Percentiles rank a stretch among this genome's conserved stretches.
phyloP scores from a whole-genome alignment of 2,329 filamentous ascomycete species.

The Ceratocystis variospora region DNA sequence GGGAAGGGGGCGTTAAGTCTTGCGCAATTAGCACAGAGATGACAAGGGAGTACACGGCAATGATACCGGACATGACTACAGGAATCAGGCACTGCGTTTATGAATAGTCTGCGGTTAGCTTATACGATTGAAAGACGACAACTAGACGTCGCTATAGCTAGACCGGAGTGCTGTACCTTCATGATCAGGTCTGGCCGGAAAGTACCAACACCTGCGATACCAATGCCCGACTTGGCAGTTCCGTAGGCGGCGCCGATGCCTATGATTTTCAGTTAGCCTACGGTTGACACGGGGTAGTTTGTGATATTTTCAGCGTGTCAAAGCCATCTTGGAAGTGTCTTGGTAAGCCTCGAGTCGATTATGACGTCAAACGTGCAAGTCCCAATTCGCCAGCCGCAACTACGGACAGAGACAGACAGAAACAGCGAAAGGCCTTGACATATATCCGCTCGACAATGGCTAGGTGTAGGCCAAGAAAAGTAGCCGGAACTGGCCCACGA shows the following conservation, averaged over 20 bases:
- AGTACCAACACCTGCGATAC: slow-evolving; percentile 72
- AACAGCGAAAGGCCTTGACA: neutral
- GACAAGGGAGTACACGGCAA: slow-evolving; percentile 94
- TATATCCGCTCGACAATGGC: neutral
- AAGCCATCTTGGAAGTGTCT: neutral
- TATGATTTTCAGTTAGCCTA: slow-evolving; percentile 23
- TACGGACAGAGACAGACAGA: neutral
- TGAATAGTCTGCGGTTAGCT: slow-evolving; percentile 3
- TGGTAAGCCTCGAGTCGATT: neutral
- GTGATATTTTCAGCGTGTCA: neutral
- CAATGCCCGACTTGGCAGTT: slow-evolving; percentile 77
- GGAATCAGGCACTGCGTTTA: slow-evolving; percentile 59
- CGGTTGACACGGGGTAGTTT: neutral
- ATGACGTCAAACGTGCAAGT: neutral
- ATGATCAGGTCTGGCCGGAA: slow-evolving; percentile 81
- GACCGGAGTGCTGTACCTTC: slow-evolving; percentile 48
- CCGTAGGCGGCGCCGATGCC: slow-evolving; percentile 67
- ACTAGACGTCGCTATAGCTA: no score
- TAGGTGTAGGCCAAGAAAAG: neutral
- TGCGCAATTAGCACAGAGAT: slow-evolving; percentile 91
- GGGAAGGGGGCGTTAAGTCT: slow-evolving; percentile 60
- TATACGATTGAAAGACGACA: neutral
- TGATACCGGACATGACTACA: slow-evolving; percentile 97
- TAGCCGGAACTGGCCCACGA: neutral
- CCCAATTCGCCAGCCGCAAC: neutral